Evolutionary conservation across 176 grass and related monocot genomes (phyloP).

Genomic region (Oryza coarctata): DNA sequence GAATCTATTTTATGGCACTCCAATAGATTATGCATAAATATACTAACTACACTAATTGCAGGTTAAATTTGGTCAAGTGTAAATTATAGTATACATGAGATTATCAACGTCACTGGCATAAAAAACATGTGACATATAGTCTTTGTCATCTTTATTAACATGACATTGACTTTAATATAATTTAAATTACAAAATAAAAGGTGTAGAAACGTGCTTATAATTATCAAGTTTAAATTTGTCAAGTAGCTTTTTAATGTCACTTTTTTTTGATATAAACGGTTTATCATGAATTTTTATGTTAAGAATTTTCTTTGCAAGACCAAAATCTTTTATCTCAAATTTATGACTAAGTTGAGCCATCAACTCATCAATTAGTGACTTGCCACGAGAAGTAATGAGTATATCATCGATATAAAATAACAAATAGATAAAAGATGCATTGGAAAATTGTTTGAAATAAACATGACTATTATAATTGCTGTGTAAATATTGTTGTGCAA

Average conservation of each 20-base stretch:
- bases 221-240: background rate
- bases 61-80: background rate
- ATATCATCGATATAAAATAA: background rate
- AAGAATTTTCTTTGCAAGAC: background rate
- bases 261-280: background rate
- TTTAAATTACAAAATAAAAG: background rate
- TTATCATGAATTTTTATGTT: background rate
- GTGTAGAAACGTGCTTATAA: background rate
- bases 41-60: background rate
- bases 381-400: background rate
- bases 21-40: background rate
- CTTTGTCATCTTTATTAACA: background rate
- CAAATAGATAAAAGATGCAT: background rate
- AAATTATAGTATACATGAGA: background rate
- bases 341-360: background rate
- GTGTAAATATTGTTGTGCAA: background rate
- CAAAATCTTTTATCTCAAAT: background rate
- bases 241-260: background rate
- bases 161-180: background rate
- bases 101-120: background rate
- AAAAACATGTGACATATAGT: background rate
- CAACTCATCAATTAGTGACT: background rate
- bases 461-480: background rate
- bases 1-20: background rate
- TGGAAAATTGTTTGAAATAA: background rate